Evolutionary conservation across 257 asterid species (phyloP), one percentile per base, ranked within the genome.

Genomic region (Fraxinus pennsylvanica): DNA sequence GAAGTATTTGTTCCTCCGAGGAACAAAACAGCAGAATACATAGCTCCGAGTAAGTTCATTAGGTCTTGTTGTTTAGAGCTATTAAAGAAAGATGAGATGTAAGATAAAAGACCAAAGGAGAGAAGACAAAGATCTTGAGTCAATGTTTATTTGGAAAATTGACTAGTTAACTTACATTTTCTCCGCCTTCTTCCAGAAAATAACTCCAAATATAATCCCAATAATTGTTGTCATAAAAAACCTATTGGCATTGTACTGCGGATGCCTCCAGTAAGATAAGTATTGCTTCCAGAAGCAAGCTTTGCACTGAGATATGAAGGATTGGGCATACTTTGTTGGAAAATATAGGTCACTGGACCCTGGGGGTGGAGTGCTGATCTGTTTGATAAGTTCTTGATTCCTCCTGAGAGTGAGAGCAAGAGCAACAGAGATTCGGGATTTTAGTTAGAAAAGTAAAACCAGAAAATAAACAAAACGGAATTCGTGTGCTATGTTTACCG

Each of bases 261-360:
- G 94, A 78, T 92, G 63, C 80, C 96, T 87, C 97, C 97, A 92
- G 47, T 92, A 92, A 38, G 97, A 92, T 72, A 89, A 83, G 75
- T 84, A 71, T 50, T 89, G 93, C 66, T 92, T 92, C 97, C 97
- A 92, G 76, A 92, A 89, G 88, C 97, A 91, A 82, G 97, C 96
- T 77, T 77, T 88, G 84, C 96, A 92, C 52, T 92, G 97, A 68
- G 85, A 29, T 9, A 77, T 1, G 77, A 92, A 87, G 3, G 96
- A 68, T 79, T 89, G 97, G 1, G 97, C 85, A 36, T 84, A 92
- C 82, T 81, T 66, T 2, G 89, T 87, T 1, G 90, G 86, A 78
- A 91, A 91, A 81, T 85, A 73, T 39, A 92, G 87, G 68, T 92
- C 90, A 22, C 72, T 71, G 12, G 92, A 91, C 63, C 95, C 92